Percentiles rank a stretch among this genome's conserved stretches.
Evolutionary conservation across 164 flowering plant species (phyloP).

Genomic region (Nymphaea colorata): DNA sequence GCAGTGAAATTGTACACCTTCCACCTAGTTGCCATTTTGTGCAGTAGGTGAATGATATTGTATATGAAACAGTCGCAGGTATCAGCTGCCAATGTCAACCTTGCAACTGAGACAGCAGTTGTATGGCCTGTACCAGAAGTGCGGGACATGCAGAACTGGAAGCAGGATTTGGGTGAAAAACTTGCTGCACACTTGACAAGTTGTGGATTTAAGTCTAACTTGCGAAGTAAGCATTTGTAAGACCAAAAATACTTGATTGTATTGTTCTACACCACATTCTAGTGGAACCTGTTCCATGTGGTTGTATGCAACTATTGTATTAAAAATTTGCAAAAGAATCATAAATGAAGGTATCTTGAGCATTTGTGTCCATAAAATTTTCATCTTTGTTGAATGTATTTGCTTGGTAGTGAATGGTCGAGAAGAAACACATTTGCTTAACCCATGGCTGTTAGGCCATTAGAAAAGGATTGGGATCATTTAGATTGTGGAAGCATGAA

Average conservation of each 20-base stretch:
- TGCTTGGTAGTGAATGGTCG: no score
- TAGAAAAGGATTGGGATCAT: no score
- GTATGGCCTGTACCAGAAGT: constrained; percentile 80
- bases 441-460: no score
- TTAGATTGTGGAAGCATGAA: no score
- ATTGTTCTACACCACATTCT: background rate
- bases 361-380: no score
- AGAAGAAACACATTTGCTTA: no score
- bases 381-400: no score
- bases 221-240: constrained; percentile 44
- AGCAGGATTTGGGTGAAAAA: constrained; percentile 57
- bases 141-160: constrained; percentile 60
- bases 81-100: constrained; percentile 79
- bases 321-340: background rate
- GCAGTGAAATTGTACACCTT: background rate
- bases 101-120: constrained; percentile 77
- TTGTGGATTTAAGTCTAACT: constrained; percentile 77
- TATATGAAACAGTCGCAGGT: constrained; percentile 68
- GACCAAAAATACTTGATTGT: background rate
- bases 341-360: background rate
- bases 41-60: constrained; percentile 1
- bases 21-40: background rate
- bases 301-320: background rate
- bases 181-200: constrained; percentile 83
- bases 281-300: background rate